Evolutionary conservation across 2,329 filamentous ascomycete species (phyloP).

Genomic region (Talaromyces sp.): DNA sequence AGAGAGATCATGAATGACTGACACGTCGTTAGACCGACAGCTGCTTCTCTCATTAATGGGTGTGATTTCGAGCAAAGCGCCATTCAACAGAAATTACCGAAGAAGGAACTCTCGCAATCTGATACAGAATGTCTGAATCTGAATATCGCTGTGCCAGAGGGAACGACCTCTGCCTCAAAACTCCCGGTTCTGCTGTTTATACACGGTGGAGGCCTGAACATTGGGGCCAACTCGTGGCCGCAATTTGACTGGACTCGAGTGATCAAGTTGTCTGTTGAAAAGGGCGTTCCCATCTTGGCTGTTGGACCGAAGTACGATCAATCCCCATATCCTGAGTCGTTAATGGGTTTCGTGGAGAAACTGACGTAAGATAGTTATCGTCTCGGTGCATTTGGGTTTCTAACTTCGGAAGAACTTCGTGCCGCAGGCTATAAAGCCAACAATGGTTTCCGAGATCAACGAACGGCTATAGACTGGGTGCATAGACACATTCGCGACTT

Average conservation of each 20-base stretch:
- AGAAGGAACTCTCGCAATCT: constrained; percentile 38
- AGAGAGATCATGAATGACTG: too few species aligned
- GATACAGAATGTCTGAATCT: constrained; percentile 52
- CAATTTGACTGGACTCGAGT: constrained; percentile 49
- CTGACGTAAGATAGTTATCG: constrained; percentile 43
- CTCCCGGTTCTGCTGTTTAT: constrained; percentile 53
- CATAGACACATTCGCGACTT: constrained; percentile 40
- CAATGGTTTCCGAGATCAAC: constrained; percentile 49
- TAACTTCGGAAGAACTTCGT: constrained; percentile 49
- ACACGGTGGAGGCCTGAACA: constrained; percentile 51
- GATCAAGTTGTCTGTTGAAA: constrained; percentile 44
- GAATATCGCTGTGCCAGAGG: constrained; percentile 48
- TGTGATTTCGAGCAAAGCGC: constrained; percentile 47
- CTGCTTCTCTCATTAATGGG: constrained; percentile 39
- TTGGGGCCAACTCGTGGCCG: constrained; percentile 52
- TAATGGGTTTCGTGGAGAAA: background rate
- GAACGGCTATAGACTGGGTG: constrained; percentile 40
- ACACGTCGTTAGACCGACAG: constrained; percentile 32
- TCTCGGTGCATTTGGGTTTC: constrained; percentile 42
- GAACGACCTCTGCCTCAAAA: constrained; percentile 25
- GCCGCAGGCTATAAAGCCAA: constrained; percentile 46
- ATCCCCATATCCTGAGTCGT: too few species aligned
- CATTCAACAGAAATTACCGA: constrained; percentile 48
- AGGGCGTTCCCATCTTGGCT: constrained; percentile 46
- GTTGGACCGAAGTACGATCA: constrained; percentile 43